phyloP scores from a whole-genome alignment of 192 early-diverging fungal genomes.

The Paraglomus occultum region DNA sequence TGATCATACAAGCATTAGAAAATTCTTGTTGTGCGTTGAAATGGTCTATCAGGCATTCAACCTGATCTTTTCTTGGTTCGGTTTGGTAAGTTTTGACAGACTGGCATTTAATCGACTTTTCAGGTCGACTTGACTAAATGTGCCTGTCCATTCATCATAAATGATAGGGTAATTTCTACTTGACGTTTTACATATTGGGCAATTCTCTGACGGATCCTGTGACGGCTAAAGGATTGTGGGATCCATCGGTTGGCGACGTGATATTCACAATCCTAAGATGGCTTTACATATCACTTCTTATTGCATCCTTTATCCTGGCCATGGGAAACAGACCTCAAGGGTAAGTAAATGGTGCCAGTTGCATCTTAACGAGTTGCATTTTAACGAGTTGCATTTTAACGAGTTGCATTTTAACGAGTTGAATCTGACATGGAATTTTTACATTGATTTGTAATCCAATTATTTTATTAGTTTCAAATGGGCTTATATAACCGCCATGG shows the following conservation, averaged over 20 bases:
- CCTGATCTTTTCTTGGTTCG: constrained; percentile 86
- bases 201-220: neutral
- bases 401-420: neutral
- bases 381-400: neutral
- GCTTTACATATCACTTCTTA: constrained; percentile 69
- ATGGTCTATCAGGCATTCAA: constrained; percentile 78
- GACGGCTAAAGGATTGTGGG: no score
- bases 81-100: constrained; percentile 48
- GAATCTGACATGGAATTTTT: neutral
- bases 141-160: neutral
- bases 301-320: constrained; percentile 79
- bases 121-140: no score
- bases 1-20: constrained; percentile 66
- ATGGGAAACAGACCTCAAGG: constrained; percentile 95
- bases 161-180: constrained; percentile 67
- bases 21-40: constrained; percentile 67
- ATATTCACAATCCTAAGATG: constrained; percentile 73
- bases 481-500: constrained; percentile 71
- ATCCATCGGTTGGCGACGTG: constrained; percentile 4
- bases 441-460: neutral
- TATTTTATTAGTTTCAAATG: constrained; percentile 53
- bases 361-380: neutral
- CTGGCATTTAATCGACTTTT: no score
- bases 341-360: constrained; percentile 12
- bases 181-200: constrained; percentile 75